Base-by-base conservation (phyloP, 306 rosid species). In the Dicorynia guianensis region DNA sequence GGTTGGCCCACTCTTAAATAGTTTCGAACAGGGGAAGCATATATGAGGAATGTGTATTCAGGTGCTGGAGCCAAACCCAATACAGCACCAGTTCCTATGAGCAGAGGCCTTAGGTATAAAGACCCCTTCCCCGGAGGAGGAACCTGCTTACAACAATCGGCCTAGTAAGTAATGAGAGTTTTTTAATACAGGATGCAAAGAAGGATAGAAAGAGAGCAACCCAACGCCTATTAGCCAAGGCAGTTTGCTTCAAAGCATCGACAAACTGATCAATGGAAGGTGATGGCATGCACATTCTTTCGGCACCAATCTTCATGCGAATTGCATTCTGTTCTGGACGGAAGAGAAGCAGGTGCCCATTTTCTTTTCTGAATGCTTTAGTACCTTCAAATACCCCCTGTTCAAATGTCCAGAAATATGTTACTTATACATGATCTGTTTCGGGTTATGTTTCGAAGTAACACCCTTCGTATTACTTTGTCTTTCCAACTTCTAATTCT, bases 341-440 rank as follows among this genome's bases (percentile, higher is more conserved):
- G 74, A 95, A 92, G 6, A 95, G 84, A 43, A 89, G 77, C 9
- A 95, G 14, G 0, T 81, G 67, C n/a, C 99, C 97, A 40, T 90
- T 85, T 79, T 83, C 87, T 52, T 79, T 95, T 79, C 93, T 92
- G 73, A 77, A 85, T 53, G 92, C 99, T 88, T 92, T 95, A 8
- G 89, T 85, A 7, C 99, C 99, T 90, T 95, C 97, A 40, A 85
- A 95, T 60, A 90, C 8, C 63, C 96, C 98, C 98, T 92, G 69
- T 65, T 20, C 38, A 60, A 5, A 60, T 74, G 49, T 63, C 34
- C 48, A 59, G 8, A 10, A 35, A 35, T 30, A 7, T 9, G 0
- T 3, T 5, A 34, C 15, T 44, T 8, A 4, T 11, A 2, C 9
- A 56, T 25, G 33, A 11, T 17, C 15, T 47, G 58, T 52, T 53